A percentile compares a stretch with the other conserved stretches of the same genome.
These are phyloP conservation scores for Herpetomonas tarakana DNA, from an alignment of 208 protist species.

Conservation along the genomic window DNA sequence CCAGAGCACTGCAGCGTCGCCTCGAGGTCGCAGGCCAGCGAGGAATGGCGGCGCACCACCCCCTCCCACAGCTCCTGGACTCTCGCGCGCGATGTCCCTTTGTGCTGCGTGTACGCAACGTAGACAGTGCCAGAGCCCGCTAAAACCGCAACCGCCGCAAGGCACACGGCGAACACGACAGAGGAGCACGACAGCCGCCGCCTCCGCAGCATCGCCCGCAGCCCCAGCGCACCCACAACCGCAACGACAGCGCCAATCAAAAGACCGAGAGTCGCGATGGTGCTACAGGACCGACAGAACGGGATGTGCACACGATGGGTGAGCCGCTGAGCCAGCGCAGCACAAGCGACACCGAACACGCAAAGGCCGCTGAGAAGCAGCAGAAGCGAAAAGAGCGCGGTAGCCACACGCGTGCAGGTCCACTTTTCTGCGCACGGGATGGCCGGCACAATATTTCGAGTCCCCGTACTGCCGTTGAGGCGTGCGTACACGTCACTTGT, in stretches of 20 bases:
- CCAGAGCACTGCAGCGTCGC: not conserved
- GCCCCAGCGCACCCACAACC: too few species aligned
- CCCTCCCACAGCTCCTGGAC: not conserved
- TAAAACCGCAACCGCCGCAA: too few species aligned
- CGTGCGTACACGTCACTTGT: not conserved
- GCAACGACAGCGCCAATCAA: too few species aligned
- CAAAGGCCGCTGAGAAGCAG: slow-evolving; percentile 2
- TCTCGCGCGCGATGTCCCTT: not conserved
- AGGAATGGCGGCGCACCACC: not conserved
- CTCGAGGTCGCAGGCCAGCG: not conserved
- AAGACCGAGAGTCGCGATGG: too few species aligned
- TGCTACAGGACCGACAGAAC: not conserved
- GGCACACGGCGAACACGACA: too few species aligned
- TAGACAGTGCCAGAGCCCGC: not conserved
- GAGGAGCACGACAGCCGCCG: too few species aligned
- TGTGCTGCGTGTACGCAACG: not conserved
- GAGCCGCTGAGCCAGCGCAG: not conserved
- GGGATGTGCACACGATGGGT: not conserved
- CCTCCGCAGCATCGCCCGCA: too few species aligned
- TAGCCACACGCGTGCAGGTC: not conserved
- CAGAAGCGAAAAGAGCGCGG: slow-evolving; percentile 2
- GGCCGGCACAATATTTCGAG: too few species aligned
- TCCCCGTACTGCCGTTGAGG: not conserved
- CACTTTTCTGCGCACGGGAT: too few species aligned
- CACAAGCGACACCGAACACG: not conserved